Base-by-base conservation (phyloP, 179 eudicot species). In the Silene noctiflora region DNA sequence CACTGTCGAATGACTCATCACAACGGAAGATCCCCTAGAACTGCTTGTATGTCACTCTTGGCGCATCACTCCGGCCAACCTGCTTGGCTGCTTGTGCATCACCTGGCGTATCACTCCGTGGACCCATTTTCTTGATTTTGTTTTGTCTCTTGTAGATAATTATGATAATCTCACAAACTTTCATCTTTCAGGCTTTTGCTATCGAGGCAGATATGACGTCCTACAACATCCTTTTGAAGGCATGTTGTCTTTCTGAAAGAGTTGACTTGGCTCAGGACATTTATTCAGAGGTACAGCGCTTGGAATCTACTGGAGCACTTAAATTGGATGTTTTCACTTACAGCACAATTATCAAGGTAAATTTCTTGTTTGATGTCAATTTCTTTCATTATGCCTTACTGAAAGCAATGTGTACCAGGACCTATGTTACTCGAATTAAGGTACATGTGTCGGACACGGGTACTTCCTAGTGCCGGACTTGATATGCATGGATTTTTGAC, bases 331-430 rank as follows among this genome's bases (percentile, higher is more conserved):
- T 91, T 76, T 92, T 91, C 84, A 92, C 99, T 51, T 95, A 92
- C 84, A 91, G 99, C 88, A 92, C 99, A 69, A 91, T 95, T 39
- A 84, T 95, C 76, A 95, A 95, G 96, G 99, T 92, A 84, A 13
- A 48, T 60, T 42, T 55, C 61, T 76, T 48, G 46, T 35, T 17
- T 48, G 19, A n/a, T 22, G 35, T 42, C n/a, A 44, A 16, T 58
- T 75, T 56, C 69, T 69, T 22, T 11, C 72, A 70, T 62, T 63
- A 64, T 64, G 27, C 24, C 24, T 0, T 64, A 25, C 29, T 71
- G 53, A 16, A 69, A 74, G 71, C 21, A 58, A 67, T 67, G 70
- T 67, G 69, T 31, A n/a, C 17, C 20, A 31, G 48, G 48, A 51
- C 22, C 22, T 35, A 35, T 35, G 42, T 35, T 35, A 35, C 42